phyloP scores from a whole-genome alignment of 805 yeast genomes.

The Candida succiphila region DNA sequence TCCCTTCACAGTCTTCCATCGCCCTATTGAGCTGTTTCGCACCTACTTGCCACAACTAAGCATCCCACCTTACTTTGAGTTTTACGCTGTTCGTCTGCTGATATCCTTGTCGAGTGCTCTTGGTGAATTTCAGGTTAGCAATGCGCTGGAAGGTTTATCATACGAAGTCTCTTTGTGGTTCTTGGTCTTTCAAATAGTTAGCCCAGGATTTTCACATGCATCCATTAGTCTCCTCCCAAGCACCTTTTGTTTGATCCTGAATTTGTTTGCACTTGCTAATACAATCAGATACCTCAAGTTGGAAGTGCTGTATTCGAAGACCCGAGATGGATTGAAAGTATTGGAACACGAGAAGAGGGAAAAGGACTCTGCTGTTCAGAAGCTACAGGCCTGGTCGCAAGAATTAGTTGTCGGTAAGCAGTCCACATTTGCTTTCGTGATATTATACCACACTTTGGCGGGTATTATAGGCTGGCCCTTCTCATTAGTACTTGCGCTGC shows the following conservation, averaged over 20 bases:
- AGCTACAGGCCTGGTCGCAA: slow-evolving; percentile 7
- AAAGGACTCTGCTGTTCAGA: slow-evolving; percentile 4
- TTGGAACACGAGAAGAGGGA: slow-evolving; percentile 7
- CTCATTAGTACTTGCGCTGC: slow-evolving; percentile 51
- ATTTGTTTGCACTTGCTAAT: slow-evolving; percentile 32
- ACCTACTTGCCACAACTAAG: neutral
- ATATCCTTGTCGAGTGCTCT: slow-evolving; percentile 29
- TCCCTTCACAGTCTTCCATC: slow-evolving; percentile 27
- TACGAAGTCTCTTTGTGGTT: slow-evolving; percentile 44
- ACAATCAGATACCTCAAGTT: slow-evolving; percentile 24
- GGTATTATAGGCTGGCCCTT: slow-evolving; percentile 93
- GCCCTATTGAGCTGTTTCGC: slow-evolving; percentile 11
- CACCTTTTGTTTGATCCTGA: slow-evolving; percentile 55
- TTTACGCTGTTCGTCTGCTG: slow-evolving; percentile 43
- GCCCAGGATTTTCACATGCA: slow-evolving; percentile 86
- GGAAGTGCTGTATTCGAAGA: slow-evolving; percentile 9
- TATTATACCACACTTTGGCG: slow-evolving; percentile 46
- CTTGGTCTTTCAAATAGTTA: slow-evolving; percentile 46
- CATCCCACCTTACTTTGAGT: slow-evolving; percentile 22
- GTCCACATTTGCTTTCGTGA: slow-evolving; percentile 19
- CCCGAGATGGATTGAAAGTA: slow-evolving; percentile 8
- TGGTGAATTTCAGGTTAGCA: slow-evolving; percentile 45
- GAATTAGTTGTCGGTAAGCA: slow-evolving; percentile 10
- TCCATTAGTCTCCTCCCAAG: slow-evolving; percentile 82
- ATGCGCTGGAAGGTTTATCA: slow-evolving; percentile 28